Evolutionary conservation across 345 rosid genomes (phyloP).

Genomic region (Sonneratia caseolaris): DNA sequence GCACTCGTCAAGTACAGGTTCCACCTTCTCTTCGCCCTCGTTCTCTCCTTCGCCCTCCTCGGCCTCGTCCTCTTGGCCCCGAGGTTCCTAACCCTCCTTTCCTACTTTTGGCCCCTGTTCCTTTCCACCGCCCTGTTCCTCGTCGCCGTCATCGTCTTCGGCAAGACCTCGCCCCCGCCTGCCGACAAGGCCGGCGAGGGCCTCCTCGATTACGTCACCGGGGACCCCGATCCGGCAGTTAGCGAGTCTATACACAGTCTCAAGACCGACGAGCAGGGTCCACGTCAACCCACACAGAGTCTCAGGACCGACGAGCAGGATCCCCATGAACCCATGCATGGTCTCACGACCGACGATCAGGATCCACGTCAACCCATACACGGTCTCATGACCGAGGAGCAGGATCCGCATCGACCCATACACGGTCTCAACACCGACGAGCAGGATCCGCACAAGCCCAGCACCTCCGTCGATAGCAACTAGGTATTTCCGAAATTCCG

Average conservation of each 20-base stretch:
- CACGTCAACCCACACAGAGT: neutral
- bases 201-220: constrained; percentile 73
- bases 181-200: constrained; percentile 44
- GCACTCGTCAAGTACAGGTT: constrained; percentile 47
- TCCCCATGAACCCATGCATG: neutral
- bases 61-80: constrained; percentile 49
- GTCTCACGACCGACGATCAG: neutral
- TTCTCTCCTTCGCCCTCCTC: constrained; percentile 16
- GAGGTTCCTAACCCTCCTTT: constrained; percentile 51
- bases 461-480: neutral
- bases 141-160: constrained; percentile 56
- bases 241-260: neutral
- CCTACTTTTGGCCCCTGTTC: constrained; percentile 87
- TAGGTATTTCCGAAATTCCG: neutral
- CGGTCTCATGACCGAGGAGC: neutral
- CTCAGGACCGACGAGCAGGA: neutral
- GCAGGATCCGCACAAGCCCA: neutral
- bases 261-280: neutral
- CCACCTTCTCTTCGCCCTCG: constrained; percentile 34
- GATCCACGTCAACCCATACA: neutral
- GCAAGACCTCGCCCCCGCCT: constrained; percentile 38
- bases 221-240: constrained; percentile 17
- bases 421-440: neutral
- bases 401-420: neutral
- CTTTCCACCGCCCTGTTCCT: constrained; percentile 88